Conservation (phyloP, 352 stramenopile species). For the Globisporangium viniferum region DNA sequence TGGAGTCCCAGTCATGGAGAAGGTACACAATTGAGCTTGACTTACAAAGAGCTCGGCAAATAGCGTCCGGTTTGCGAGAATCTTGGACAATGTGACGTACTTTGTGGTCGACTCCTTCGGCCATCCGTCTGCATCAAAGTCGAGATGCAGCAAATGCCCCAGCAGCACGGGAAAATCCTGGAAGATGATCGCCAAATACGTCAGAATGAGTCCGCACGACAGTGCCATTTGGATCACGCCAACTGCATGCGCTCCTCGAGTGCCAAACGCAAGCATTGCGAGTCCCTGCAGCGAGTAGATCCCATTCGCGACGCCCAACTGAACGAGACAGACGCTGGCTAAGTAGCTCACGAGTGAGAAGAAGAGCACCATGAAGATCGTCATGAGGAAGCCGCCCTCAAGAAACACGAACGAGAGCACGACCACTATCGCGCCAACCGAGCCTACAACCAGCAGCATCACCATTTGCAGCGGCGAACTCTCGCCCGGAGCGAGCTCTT, state of each 20-base stretch:
- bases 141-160: constrained; percentile 31
- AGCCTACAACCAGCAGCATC: constrained; percentile 29
- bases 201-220: constrained; percentile 37
- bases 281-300: constrained; percentile 57
- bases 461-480: constrained; percentile 30
- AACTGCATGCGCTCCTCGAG: constrained; percentile 25
- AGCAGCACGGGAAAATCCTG: constrained; percentile 40
- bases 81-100: constrained; percentile 13
- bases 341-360: constrained; percentile 29
- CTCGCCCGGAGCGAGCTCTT: constrained; percentile 34
- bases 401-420: constrained; percentile 42
- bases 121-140: constrained; percentile 26
- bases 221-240: constrained; percentile 29
- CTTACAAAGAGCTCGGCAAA: constrained; percentile 37
- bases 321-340: constrained; percentile 32
- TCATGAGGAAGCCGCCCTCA: constrained; percentile 43
- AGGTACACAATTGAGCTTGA: neutral
- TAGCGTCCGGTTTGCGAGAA: constrained; percentile 31
- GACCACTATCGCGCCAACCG: constrained; percentile 35
- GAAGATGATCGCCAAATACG: constrained; percentile 41
- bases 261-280: constrained; percentile 40
- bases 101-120: constrained; percentile 15
- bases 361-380: constrained; percentile 30
- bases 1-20: neutral
- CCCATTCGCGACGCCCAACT: constrained; percentile 42